Evolutionary conservation across 495 filamentous ascomycete genomes (phyloP), one percentile per base, ranked within the genome.

Genomic region (Neurospora sp.): DNA sequence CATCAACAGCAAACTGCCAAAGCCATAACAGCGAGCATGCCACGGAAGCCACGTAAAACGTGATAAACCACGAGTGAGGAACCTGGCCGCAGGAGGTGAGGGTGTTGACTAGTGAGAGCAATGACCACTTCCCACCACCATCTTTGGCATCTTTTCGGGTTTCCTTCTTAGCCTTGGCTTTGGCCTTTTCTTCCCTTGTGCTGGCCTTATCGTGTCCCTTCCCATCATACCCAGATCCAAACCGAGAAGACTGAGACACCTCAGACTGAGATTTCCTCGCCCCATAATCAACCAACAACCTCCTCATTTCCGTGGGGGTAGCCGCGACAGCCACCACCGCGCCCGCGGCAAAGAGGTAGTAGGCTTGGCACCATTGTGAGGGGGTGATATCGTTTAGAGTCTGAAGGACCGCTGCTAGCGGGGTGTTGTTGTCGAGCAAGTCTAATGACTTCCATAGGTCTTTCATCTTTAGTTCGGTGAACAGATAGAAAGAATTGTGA

Each of bases 31-130:
- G 71, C 1, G 91, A 94, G 54, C 89, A 91, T 6, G 83, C 76
- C 3, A 95, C 76, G 0, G 92, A 96, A 28, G 88, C 78, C 40
- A 93, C 78, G 78, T 99, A 99, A 82, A 97, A 99, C 72, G 94
- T 91, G 9, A 83, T 86, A 82, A 99, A 99, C 86, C 90, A 99
- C 70, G 86, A 83, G 80, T 98, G 96, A 4, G 96, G 94, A 13
- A 98, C 92, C 78, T 84, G 85, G 72, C 78, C 80, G 54, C 73
- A 78, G 42, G 82, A 83, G 7, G 80, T 84, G 34, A 78, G 71
- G 48, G 75, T 71, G 40, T 73, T 77, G 66, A 85, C 54, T 39
- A 82, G 40, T 5, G 71, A 66, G 69, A 80, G 34, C n/a, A 84
- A 28, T 28, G 24, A 70, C 42, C 70, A 66, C 39, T 76, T 73